These are phyloP conservation scores for Lipomyces chichibuensis DNA, from an alignment of 805 yeast species.

Conservation along the genomic window DNA sequence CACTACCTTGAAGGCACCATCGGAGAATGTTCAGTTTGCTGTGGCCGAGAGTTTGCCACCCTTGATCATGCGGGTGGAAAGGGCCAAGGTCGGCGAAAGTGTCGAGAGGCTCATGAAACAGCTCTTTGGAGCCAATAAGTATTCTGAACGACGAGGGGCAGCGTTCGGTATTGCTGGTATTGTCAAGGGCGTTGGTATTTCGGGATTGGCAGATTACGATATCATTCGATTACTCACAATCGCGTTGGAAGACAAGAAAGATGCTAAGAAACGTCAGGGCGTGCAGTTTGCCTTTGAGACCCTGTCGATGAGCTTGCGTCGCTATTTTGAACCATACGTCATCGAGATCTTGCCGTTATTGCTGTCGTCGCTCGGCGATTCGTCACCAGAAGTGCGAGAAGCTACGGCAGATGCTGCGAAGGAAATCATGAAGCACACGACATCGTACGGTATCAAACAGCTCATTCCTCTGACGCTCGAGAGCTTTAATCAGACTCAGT, in stretches of 20 bases:
- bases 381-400: constrained; percentile 79
- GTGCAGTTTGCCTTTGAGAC: constrained; percentile 87
- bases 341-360: constrained; percentile 83
- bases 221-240: constrained; percentile 72
- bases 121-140: constrained; percentile 56
- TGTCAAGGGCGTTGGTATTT: constrained; percentile 86
- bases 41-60: constrained; percentile 86
- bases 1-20: constrained; percentile 78
- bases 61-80: constrained; percentile 59
- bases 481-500: constrained; percentile 82
- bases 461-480: constrained; percentile 88
- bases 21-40: constrained; percentile 87
- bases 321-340: constrained; percentile 90
- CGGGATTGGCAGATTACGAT: constrained; percentile 73
- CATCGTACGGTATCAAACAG: constrained; percentile 87
- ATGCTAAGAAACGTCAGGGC: constrained; percentile 75
- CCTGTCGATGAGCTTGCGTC: constrained; percentile 73
- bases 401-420: constrained; percentile 88
- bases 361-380: constrained; percentile 81
- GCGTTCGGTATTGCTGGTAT: constrained; percentile 96
- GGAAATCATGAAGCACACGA: constrained; percentile 84
- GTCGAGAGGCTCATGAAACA: constrained; percentile 62
- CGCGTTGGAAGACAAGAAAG: constrained; percentile 86
- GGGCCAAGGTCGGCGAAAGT: constrained; percentile 50
- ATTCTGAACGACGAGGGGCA: constrained; percentile 78